A percentile compares a stretch with the other conserved stretches of the same genome.
phyloP scores from a whole-genome alignment of 2,329 filamentous ascomycete species.

The Aspergillus uvarum region DNA sequence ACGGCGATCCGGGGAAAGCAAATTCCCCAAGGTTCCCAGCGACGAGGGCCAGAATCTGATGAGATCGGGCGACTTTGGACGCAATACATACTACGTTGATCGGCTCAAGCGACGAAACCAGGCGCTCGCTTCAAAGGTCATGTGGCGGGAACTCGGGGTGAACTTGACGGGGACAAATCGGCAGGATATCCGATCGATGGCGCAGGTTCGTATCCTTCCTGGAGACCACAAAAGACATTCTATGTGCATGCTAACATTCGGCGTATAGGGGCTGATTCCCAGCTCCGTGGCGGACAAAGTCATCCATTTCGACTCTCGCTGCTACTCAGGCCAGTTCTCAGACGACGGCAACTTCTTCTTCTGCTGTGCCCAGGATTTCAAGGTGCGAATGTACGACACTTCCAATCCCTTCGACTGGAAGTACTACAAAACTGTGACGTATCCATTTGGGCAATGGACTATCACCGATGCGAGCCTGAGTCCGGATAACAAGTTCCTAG shows the following conservation, averaged over 20 bases:
- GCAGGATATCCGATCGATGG: constrained; percentile 65
- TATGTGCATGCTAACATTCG: not conserved
- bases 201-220: constrained; percentile 54
- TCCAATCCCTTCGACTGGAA: constrained; percentile 94
- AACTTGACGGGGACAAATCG: constrained; percentile 58
- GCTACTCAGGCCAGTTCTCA: constrained; percentile 95
- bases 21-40: constrained; percentile 82
- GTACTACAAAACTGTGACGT: constrained; percentile 86
- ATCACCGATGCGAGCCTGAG: constrained; percentile 90
- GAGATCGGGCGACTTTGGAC: constrained; percentile 77
- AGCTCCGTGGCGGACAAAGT: constrained; percentile 76
- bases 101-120: constrained; percentile 56
- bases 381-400: constrained; percentile 95
- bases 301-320: constrained; percentile 79
- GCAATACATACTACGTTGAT: constrained; percentile 58
- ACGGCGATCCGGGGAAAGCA: constrained; percentile 44
- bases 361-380: constrained; percentile 86
- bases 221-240: too few relatives aligned
- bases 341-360: constrained; percentile 98
- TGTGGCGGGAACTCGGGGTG: constrained; percentile 80
- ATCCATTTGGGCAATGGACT: constrained; percentile 89
- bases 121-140: constrained; percentile 65
- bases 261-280: constrained; percentile 70
- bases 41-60: constrained; percentile 75
- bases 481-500: constrained; percentile 87